Base-by-base conservation (phyloP, 495 filamentous ascomycete species). In the Friedmanniomyces endolithicus region DNA sequence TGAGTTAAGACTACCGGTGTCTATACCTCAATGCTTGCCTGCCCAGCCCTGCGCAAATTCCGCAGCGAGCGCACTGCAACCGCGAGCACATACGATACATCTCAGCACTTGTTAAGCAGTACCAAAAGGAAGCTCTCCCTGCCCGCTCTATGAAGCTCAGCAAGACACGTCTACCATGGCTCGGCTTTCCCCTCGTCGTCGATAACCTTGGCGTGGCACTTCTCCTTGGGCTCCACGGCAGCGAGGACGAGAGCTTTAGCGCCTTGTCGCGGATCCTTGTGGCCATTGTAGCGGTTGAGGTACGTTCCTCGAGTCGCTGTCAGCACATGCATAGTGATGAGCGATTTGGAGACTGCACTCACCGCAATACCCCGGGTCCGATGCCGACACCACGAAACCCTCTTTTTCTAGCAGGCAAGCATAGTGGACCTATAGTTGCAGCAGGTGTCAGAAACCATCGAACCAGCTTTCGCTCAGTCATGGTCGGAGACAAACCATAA, bases 341-440 rank as follows among this genome's bases (percentile, higher is more conserved):
- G 24, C 9, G n/a, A 14, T 31, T 4, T 25, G 4, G 11, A 2
- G 47, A 11, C 3, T 14, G 27, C 27, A 31, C 49, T 40, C 35
- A 52, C 49, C 55, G 48, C 55, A 57, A 27, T 57, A 57, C 19
- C 56, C 56, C 1, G 56, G 51, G 46, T 59, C 46, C 8, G 23
- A 48, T 9, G 50, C 50, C 33, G 23, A 40, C 8, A 59, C 56
- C 6, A 59, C 31, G 35, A 59, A 59, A 14, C 56, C 56, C 25
- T 59, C 56, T 6, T 33, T 34, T 27, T 60, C 57, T 1, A 60
- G 39, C 9, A 19, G 11, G 2, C 27, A 8, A 12, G 48, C 48
- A 29, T 61, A 61, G 44, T 53, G 12, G 9, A 22, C 39, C 39
- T 41, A 14, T 22, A 3, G 16, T 22, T 41, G 37, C 37, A 35